Percentiles rank a stretch among this genome's conserved stretches.
phyloP scores from a whole-genome alignment of 1,139 yeast genomes.

The Sugiyamaella novakii region DNA sequence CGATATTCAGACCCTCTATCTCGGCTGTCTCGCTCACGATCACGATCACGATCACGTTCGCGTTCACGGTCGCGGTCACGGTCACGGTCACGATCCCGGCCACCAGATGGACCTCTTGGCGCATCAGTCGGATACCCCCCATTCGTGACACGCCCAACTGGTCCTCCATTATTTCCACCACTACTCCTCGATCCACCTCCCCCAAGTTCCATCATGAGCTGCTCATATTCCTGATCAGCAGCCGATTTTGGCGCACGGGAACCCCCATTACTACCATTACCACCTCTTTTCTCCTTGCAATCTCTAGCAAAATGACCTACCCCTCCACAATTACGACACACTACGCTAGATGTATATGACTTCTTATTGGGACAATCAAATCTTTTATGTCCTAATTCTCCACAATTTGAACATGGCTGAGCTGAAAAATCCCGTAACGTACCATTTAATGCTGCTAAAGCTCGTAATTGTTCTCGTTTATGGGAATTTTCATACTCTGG shows the following conservation, averaged over 20 bases:
- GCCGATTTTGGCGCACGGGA: slow-evolving; percentile 27
- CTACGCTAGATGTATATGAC: slow-evolving; percentile 56
- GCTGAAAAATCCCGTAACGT: slow-evolving; percentile 82
- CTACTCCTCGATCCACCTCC: slow-evolving; percentile 15
- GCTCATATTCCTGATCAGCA: slow-evolving; percentile 53
- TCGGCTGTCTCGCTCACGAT: slow-evolving; percentile 19
- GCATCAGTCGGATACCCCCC: slow-evolving; percentile 6
- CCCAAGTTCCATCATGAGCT: slow-evolving; percentile 53
- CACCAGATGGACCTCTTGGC: slow-evolving; percentile 8
- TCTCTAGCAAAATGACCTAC: slow-evolving; percentile 89
- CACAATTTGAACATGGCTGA: slow-evolving; percentile 62
- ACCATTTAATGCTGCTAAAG: slow-evolving; percentile 91
- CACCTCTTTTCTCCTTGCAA: slow-evolving; percentile 53
- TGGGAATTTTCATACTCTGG: slow-evolving; percentile 94
- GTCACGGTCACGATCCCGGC: not conserved
- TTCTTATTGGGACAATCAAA: slow-evolving; percentile 62
- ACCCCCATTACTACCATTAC: slow-evolving; percentile 1
- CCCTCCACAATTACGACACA: slow-evolving; percentile 78
- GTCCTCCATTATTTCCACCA: slow-evolving; percentile 19
- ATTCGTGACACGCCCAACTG: not conserved
- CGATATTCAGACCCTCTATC: slow-evolving; percentile 24
- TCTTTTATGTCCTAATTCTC: slow-evolving; percentile 62
- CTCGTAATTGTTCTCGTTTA: slow-evolving; percentile 87
- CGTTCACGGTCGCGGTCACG: slow-evolving; percentile 11
- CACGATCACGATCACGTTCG: slow-evolving; percentile 4